phyloP scores from a whole-genome alignment of 2,329 filamentous ascomycete species.

The Trichoderma semiorbis region DNA sequence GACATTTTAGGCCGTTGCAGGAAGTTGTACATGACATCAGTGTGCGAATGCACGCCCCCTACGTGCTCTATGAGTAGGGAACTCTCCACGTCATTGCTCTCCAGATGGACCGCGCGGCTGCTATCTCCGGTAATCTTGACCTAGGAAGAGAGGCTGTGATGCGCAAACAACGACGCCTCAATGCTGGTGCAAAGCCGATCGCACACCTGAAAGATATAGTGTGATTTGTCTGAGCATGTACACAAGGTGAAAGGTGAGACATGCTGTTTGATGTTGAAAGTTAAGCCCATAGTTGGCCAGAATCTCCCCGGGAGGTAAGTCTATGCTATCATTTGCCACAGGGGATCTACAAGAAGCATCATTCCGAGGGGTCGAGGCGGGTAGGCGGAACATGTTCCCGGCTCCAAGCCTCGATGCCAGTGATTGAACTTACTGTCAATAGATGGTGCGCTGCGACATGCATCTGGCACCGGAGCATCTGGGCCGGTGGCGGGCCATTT shows the following conservation, averaged over 20 bases:
- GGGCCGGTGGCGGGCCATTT: background rate
- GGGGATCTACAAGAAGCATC: background rate
- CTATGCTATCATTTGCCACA: constrained; percentile 7
- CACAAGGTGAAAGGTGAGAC: background rate
- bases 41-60: background rate
- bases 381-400: background rate
- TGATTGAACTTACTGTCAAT: background rate
- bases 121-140: background rate
- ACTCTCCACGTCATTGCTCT: background rate
- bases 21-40: constrained; percentile 1
- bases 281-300: too few relatives aligned
- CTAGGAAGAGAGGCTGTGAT: background rate
- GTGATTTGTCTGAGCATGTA: background rate
- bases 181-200: background rate
- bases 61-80: background rate
- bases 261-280: background rate
- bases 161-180: background rate
- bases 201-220: background rate
- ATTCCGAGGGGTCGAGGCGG: background rate
- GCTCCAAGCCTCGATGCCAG: background rate
- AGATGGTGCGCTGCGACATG: background rate
- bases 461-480: background rate
- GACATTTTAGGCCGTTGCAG: background rate
- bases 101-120: background rate
- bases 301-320: background rate